Percentiles rank a stretch among this genome's conserved stretches.
These are phyloP conservation scores for Mycena olivaceomarginata DNA, from an alignment of 768 basidiomycete species.

Conservation along the genomic window DNA sequence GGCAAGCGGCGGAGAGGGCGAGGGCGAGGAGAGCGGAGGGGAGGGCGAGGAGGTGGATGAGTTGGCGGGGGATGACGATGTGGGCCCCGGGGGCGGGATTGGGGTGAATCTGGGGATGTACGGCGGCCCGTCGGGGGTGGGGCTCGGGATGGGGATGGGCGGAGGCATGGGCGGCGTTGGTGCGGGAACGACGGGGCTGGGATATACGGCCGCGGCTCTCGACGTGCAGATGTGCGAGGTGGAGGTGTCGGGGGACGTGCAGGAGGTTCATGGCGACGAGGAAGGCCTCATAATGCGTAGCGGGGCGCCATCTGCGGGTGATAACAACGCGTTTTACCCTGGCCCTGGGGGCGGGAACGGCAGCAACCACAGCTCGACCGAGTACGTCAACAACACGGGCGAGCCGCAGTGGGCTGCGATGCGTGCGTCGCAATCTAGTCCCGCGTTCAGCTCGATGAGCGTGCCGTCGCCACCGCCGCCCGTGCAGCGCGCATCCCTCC, in stretches of 20 bases:
- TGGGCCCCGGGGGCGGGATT: conserved; percentile 43
- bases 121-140: conserved; percentile 43
- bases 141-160: conserved; percentile 51
- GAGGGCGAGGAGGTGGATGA: conserved; percentile 52
- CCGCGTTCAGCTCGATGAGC: conserved; percentile 14
- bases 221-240: conserved; percentile 77
- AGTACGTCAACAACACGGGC: background rate
- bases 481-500: conserved; percentile 5
- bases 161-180: conserved; percentile 45
- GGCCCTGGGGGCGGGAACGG: conserved; percentile 37
- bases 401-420: conserved; percentile 10
- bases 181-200: conserved; percentile 45
- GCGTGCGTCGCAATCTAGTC: background rate
- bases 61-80: conserved; percentile 52
- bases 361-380: conserved; percentile 44
- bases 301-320: conserved; percentile 36
- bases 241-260: conserved; percentile 74
- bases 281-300: conserved; percentile 69
- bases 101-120: conserved; percentile 50
- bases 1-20: conserved; percentile 52
- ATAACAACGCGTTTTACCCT: conserved; percentile 39
- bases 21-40: conserved; percentile 47
- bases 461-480: conserved; percentile 16
- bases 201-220: conserved; percentile 51
- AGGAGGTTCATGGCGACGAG: conserved; percentile 75